phyloP scores from a whole-genome alignment of 164 flowering plant genomes.

The Amborella trichopoda region DNA sequence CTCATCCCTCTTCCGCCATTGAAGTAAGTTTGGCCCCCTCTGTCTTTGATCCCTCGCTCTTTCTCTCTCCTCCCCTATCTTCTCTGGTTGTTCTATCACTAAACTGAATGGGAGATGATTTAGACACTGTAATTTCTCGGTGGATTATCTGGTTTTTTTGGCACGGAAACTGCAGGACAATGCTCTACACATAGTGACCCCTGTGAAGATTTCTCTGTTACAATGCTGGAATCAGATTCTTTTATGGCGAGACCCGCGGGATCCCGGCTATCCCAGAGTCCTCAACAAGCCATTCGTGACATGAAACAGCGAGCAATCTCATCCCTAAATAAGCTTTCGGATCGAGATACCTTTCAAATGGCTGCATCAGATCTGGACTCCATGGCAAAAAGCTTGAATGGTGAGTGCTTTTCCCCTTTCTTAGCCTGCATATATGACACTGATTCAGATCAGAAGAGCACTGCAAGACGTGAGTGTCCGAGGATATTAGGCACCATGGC shows the following conservation, averaged over 20 bases:
- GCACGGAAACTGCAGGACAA: too few relatives aligned
- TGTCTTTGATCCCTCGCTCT: too few relatives aligned
- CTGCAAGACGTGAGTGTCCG: constrained; percentile 61
- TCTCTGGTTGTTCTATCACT: too few relatives aligned
- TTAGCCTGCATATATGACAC: constrained; percentile 61
- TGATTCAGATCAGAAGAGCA: constrained; percentile 53
- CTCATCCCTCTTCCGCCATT: too few relatives aligned
- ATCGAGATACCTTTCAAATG: constrained; percentile 60
- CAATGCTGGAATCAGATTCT: too few relatives aligned
- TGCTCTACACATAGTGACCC: too few relatives aligned
- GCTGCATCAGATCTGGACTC: constrained; percentile 72
- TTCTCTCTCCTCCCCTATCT: too few relatives aligned
- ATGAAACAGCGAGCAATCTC: constrained; percentile 51
- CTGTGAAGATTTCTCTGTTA: too few relatives aligned
- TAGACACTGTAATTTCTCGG: too few relatives aligned
- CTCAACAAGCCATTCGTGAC: constrained; percentile 22
- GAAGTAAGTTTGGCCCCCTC: too few relatives aligned
- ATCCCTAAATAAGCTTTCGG: constrained; percentile 66
- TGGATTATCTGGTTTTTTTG: too few relatives aligned
- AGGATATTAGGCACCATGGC: constrained; percentile 45
- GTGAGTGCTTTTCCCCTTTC: constrained; percentile 39
- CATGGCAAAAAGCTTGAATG: constrained; percentile 34
- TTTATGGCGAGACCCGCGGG: constrained; percentile 1
- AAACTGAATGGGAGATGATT: too few relatives aligned
- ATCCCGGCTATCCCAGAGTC: constrained; percentile 2